These are phyloP conservation scores for Metschnikowia gruessii DNA, from an alignment of 805 yeast genomes.

Conservation along the genomic window DNA sequence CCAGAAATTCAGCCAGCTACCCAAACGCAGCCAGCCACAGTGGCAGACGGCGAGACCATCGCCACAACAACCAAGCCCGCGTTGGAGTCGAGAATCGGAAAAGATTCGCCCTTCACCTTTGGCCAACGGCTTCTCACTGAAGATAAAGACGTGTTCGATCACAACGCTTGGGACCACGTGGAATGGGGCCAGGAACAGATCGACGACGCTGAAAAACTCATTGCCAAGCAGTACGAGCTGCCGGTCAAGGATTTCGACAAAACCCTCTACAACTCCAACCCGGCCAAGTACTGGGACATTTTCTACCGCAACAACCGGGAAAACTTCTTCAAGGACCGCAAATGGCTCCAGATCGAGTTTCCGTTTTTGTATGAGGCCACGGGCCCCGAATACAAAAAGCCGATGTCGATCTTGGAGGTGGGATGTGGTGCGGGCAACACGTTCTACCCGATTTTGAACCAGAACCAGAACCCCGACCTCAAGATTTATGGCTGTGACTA, in stretches of 20 bases:
- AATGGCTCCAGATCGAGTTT: slow-evolving; percentile 94
- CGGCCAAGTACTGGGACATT: slow-evolving; percentile 93
- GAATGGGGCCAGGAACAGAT: slow-evolving; percentile 95
- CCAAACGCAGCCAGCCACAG: no score
- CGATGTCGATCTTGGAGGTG: slow-evolving; percentile 75
- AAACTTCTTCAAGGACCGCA: slow-evolving; percentile 93
- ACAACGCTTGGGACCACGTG: slow-evolving; percentile 96
- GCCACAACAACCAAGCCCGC: slow-evolving; percentile 40
- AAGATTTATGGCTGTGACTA: slow-evolving; percentile 84
- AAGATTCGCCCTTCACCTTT: slow-evolving; percentile 87
- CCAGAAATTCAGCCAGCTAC: no score
- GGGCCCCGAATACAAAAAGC: slow-evolving; percentile 59
- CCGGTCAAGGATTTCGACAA: slow-evolving; percentile 92
- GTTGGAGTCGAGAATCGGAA: slow-evolving; percentile 59
- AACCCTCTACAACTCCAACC: slow-evolving; percentile 71
- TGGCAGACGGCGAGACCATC: no score
- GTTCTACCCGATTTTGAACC: slow-evolving; percentile 80
- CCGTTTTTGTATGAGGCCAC: slow-evolving; percentile 82
- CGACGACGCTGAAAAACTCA: slow-evolving; percentile 67
- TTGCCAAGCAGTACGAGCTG: slow-evolving; percentile 66
- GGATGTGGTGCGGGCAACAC: slow-evolving; percentile 99
- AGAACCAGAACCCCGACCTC: slow-evolving; percentile 76
- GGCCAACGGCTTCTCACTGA: slow-evolving; percentile 78
- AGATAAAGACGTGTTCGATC: slow-evolving; percentile 81
- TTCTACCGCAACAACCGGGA: slow-evolving; percentile 88